Base-by-base conservation (phyloP, 78 protist species). In the Monosiga brevicollis region DNA sequence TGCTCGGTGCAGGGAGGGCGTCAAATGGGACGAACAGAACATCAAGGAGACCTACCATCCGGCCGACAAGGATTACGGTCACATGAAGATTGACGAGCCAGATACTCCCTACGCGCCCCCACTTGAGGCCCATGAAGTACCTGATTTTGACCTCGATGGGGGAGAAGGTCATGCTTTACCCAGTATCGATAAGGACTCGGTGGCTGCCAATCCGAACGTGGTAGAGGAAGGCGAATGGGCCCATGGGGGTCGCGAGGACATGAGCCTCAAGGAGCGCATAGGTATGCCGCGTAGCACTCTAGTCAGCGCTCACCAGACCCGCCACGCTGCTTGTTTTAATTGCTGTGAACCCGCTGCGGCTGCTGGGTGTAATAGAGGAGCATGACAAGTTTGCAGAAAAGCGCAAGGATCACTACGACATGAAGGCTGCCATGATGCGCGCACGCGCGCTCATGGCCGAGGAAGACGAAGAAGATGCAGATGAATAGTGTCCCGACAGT, bases 1-100 rank as follows among this genome's bases (percentile, higher is more conserved):
- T n/a, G n/a, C n/a, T n/a, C n/a, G n/a, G n/a, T n/a, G n/a, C n/a
- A n/a, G n/a, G n/a, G n/a, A n/a, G n/a, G 62, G 77, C 11, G 37
- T 73, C 42, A 10, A 73, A 35, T 73, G 77, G 77, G 77, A 73
- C 39, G 77, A 73, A 40, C 41, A 73, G 6, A 73, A 73, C 77
- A 32, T 73, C 11, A 36, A 35, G 23, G 32, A 36, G 38, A 11
- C 11, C 40, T 11, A 73, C 37, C 37, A 11, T 40, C 37, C 77
- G 22, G 77, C 77, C 2, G 77, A 32, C 77, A 32, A 26, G 40
- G 77, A 73, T 22, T 73, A 73, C 39, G 77, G 77, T 40, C 11
- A 11, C 36, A 73, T 73, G 77, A 73, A 73, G 38, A 73, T 73
- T 6, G 77, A 73, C 40, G 77, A 73, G 39, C 77, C 77, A 3